Conservation (phyloP, 129 eudicot genomes). For the Scalesia atractyloides region DNA sequence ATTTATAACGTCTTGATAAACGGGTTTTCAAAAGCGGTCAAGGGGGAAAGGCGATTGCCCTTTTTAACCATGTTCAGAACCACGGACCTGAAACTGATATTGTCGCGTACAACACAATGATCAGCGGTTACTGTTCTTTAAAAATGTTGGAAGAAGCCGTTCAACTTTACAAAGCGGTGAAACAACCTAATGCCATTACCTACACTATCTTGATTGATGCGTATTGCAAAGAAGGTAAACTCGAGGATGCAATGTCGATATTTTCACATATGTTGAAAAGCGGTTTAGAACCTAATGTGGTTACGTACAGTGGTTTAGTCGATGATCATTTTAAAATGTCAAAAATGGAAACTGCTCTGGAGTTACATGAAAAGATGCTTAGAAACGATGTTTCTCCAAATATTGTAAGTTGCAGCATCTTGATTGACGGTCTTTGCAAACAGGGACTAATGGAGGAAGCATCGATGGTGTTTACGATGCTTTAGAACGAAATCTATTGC, state of each 20-base stretch:
- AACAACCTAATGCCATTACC: conserved; percentile 49
- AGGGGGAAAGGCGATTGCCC: conserved; percentile 34
- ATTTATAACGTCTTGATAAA: conserved; percentile 52
- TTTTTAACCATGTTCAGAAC: conserved; percentile 41
- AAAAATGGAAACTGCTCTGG: conserved; percentile 44
- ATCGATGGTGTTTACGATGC: conserved; percentile 39
- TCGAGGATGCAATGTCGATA: conserved; percentile 53
- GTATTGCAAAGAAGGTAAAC: conserved; percentile 68
- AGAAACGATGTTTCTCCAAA: conserved; percentile 46
- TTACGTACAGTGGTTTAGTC: conserved; percentile 63
- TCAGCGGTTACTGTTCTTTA: conserved; percentile 56
- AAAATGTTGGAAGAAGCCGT: conserved; percentile 51
- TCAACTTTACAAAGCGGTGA: conserved; percentile 42
- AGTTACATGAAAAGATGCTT: conserved; percentile 58
- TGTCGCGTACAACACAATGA: conserved; percentile 73
- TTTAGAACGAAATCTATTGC: conserved; percentile 42
- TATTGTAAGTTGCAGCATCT: conserved; percentile 65
- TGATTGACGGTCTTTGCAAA: conserved; percentile 75
- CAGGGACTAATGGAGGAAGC: conserved; percentile 64
- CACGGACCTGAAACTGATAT: conserved; percentile 66
- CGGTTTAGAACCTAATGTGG: conserved; percentile 57
- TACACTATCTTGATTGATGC: conserved; percentile 58
- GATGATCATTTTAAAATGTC: conserved; percentile 54
- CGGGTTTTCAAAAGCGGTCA: conserved; percentile 36
- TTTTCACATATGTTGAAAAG: conserved; percentile 44